Percentiles rank a stretch among this genome's conserved stretches.
These are phyloP conservation scores for Stramenopiles sp. DNA, from an alignment of 352 stramenopile species.

Conservation along the genomic window DNA sequence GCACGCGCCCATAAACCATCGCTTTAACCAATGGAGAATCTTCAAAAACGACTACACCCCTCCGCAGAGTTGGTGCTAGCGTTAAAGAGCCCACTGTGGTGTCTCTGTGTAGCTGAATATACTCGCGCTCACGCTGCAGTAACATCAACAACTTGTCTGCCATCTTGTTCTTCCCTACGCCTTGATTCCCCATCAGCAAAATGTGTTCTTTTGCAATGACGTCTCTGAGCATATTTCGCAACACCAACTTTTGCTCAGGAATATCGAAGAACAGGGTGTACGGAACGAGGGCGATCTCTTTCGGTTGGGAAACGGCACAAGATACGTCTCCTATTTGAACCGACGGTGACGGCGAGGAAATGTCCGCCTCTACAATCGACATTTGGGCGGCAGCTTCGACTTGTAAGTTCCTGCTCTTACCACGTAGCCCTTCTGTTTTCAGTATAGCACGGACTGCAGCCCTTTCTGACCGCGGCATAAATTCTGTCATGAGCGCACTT, in stretches of 20 bases:
- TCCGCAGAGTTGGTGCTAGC: conserved; percentile 53
- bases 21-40: conserved; percentile 82
- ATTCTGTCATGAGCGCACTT: conserved; percentile 7
- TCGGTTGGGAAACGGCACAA: conserved; percentile 29
- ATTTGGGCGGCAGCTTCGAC: neutral
- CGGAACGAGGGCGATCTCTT: conserved; percentile 49
- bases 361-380: neutral
- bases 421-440: neutral
- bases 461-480: neutral
- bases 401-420: neutral
- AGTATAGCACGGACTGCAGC: neutral
- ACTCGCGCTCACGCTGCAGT: conserved; percentile 74
- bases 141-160: conserved; percentile 66
- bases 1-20: conserved; percentile 57
- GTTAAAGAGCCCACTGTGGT: conserved; percentile 81
- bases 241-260: conserved; percentile 52
- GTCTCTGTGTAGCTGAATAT: conserved; percentile 85
- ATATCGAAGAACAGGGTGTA: conserved; percentile 67
- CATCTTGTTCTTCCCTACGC: conserved; percentile 83
- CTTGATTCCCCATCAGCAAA: conserved; percentile 80
- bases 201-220: conserved; percentile 33
- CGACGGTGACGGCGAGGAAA: neutral
- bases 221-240: conserved; percentile 52
- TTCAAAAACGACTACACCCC: conserved; percentile 65
- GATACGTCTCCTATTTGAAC: conserved; percentile 27